Evolutionary conservation across 164 flowering plant species (phyloP).

Genomic region (Houttuynia cordata): DNA sequence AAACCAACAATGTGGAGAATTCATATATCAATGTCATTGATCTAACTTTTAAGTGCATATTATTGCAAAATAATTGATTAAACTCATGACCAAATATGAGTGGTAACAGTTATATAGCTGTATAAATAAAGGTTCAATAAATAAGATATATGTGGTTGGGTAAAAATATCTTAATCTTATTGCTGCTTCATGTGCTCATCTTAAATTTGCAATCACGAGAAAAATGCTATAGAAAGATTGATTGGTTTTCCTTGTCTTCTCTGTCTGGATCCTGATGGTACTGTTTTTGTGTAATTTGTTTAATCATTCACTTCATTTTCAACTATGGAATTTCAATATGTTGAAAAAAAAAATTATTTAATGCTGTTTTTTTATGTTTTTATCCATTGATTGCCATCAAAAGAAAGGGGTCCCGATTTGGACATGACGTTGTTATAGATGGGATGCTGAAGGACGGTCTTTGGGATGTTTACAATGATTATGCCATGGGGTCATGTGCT

Average conservation of each 20-base stretch:
- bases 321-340: background rate
- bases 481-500: slow-evolving; percentile 85
- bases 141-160: background rate
- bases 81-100: no score
- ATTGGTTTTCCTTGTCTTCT: no score
- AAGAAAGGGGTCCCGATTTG: slow-evolving; percentile 67
- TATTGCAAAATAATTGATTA: background rate
- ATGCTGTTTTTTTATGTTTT: background rate
- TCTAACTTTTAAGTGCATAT: background rate
- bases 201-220: no score
- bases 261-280: no score
- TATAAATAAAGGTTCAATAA: background rate
- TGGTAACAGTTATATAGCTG: background rate
- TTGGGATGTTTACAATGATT: slow-evolving; percentile 93
- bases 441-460: slow-evolving; percentile 91
- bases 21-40: background rate
- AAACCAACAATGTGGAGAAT: background rate
- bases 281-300: background rate
- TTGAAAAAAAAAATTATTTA: no score
- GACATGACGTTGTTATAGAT: slow-evolving; percentile 67
- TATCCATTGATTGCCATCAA: background rate
- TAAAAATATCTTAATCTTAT: no score
- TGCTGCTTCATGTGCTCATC: no score
- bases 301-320: background rate
- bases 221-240: no score